phyloP scores from a whole-genome alignment of 2,329 filamentous ascomycete species.

The Diplocarpon rosae region DNA sequence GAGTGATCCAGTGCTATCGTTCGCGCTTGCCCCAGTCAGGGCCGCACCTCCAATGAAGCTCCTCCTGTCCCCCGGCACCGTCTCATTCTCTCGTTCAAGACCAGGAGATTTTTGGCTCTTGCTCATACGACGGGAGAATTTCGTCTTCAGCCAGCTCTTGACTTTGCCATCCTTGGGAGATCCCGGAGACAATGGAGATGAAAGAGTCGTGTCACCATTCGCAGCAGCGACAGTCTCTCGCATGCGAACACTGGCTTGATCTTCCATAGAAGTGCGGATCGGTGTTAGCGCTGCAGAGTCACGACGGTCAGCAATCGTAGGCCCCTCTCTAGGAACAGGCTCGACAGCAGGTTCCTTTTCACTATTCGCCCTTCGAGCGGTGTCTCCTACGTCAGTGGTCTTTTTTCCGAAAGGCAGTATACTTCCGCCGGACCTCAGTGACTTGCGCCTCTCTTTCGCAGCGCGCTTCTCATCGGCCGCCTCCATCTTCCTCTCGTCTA shows the following conservation, averaged over 20 bases:
- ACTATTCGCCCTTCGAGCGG: not conserved
- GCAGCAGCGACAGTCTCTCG: slow-evolving; percentile 15
- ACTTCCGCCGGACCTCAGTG: slow-evolving; percentile 27
- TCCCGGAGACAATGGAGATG: slow-evolving; percentile 9
- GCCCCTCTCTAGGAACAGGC: slow-evolving; percentile 1
- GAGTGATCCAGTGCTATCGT: slow-evolving; percentile 35
- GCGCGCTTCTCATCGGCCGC: slow-evolving; percentile 41
- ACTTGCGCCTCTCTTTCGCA: slow-evolving; percentile 41
- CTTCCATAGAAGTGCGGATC: slow-evolving; percentile 24
- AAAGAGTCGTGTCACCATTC: slow-evolving; percentile 14
- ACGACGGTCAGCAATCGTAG: slow-evolving; percentile 9
- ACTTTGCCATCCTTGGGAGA: slow-evolving; percentile 18
- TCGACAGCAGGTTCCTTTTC: not conserved
- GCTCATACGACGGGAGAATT: slow-evolving; percentile 33
- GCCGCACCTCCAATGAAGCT: slow-evolving; percentile 42
- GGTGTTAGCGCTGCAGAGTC: slow-evolving; percentile 9
- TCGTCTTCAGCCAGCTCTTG: slow-evolving; percentile 45
- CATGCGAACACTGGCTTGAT: slow-evolving; percentile 19
- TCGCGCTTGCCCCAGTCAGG: slow-evolving; percentile 33
- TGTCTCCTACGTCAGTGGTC: not conserved
- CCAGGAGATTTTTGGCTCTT: slow-evolving; percentile 15
- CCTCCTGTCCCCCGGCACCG: slow-evolving; percentile 15
- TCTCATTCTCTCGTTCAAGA: slow-evolving; percentile 8
- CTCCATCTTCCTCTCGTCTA: slow-evolving; percentile 31
- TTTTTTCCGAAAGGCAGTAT: slow-evolving; percentile 1